phyloP scores from a whole-genome alignment of 2,329 filamentous ascomycete species.

The Ceratocystis albifundus region DNA sequence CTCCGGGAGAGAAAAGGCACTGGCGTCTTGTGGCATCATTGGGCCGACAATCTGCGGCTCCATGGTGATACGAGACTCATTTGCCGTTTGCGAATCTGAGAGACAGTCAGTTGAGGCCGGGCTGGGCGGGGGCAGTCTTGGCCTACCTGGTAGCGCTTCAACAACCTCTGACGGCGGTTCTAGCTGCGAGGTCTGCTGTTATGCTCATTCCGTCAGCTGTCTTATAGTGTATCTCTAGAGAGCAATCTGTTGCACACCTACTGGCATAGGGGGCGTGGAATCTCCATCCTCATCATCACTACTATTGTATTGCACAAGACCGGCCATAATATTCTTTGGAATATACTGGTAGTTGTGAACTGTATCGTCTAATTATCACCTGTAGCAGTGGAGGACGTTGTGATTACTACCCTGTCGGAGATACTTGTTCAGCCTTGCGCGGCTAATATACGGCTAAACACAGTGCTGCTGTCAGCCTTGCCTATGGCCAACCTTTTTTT shows the following conservation, averaged over 20 bases:
- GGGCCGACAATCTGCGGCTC: conserved; percentile 22
- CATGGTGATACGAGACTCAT: background rate
- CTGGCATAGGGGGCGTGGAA: conserved; percentile 15
- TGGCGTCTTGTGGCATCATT: conserved; percentile 16
- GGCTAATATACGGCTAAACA: conserved; percentile 14
- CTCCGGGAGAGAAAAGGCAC: conserved; percentile 17
- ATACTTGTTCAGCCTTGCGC: conserved; percentile 11
- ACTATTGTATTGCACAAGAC: conserved; percentile 41
- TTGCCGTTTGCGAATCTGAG: background rate
- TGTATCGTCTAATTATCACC: background rate
- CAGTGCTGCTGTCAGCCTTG: conserved; percentile 17
- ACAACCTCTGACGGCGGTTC: background rate
- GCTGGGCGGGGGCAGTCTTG: background rate
- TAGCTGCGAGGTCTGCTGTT: background rate
- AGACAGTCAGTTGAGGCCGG: background rate
- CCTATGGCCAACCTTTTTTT: background rate
- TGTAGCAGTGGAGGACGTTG: background rate
- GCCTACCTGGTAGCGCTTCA: background rate
- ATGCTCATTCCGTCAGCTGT: background rate
- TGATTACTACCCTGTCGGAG: background rate
- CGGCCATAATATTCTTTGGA: conserved; percentile 30
- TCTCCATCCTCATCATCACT: conserved; percentile 40
- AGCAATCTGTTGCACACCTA: conserved; percentile 6
- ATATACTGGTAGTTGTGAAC: background rate
- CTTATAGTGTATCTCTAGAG: background rate